A percentile compares a stretch with the other conserved stretches of the same genome.
These are phyloP conservation scores for Ilex asprella DNA, from an alignment of 257 asterid species.

Conservation along the genomic window DNA sequence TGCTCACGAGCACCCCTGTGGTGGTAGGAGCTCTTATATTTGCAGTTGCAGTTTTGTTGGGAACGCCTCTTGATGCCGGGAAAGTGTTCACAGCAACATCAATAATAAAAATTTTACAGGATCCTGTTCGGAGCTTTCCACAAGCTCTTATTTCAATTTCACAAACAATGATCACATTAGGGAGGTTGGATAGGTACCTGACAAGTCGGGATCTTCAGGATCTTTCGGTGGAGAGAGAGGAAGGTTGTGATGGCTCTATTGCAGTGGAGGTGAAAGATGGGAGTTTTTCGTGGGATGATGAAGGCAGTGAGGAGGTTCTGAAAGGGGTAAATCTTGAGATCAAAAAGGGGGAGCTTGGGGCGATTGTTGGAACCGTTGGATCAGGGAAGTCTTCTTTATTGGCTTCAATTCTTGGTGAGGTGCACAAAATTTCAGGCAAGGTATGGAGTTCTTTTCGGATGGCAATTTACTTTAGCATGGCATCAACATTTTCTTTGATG, in stretches of 20 bases:
- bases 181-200: conserved; percentile 51
- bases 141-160: conserved; percentile 47
- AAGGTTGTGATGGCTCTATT: conserved; percentile 26
- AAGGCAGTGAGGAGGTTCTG: conserved; percentile 28
- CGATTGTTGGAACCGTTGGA: conserved; percentile 79
- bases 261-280: conserved; percentile 51
- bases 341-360: conserved; percentile 66
- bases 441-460: conserved; percentile 19
- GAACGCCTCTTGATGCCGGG: conserved; percentile 35
- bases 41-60: conserved; percentile 27
- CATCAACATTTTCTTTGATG: too few relatives aligned
- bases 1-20: conserved; percentile 47
- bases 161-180: conserved; percentile 54
- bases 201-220: conserved; percentile 41
- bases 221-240: conserved; percentile 35
- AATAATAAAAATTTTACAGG: conserved; percentile 54
- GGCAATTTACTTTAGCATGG: too few relatives aligned
- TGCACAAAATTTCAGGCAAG: conserved; percentile 55
- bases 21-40: conserved; percentile 42
- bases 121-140: conserved; percentile 60
- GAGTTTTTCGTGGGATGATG: conserved; percentile 61
- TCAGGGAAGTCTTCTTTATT: conserved; percentile 72
- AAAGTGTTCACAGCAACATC: conserved; percentile 61
- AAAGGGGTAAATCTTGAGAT: conserved; percentile 37
- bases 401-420: conserved; percentile 70